Conservation (phyloP, 83 land plant genomes). For the Larix sibirica region DNA sequence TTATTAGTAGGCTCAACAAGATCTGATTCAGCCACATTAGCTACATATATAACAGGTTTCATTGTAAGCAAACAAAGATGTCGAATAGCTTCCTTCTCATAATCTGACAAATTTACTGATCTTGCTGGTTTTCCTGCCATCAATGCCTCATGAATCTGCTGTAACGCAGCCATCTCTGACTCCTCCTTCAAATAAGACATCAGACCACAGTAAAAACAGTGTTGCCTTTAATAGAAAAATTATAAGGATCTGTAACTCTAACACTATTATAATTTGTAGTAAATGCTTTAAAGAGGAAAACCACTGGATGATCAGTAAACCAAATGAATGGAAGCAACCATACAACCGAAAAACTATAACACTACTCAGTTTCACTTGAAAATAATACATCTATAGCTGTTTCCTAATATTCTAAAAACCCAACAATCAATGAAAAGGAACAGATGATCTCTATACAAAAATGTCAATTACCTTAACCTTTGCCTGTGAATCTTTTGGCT, state of each 20-base stretch:
- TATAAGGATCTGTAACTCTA: neutral
- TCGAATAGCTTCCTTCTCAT: slow-evolving; percentile 77
- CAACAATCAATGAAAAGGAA: neutral
- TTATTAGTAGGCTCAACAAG: slow-evolving; percentile 77
- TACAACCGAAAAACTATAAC: neutral
- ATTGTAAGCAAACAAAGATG: slow-evolving; percentile 98
- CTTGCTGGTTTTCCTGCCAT: slow-evolving; percentile 95
- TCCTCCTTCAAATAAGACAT: slow-evolving; percentile 64
- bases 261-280: neutral
- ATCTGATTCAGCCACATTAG: slow-evolving; percentile 97
- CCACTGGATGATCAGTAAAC: neutral
- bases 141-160: slow-evolving; percentile 77
- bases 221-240: neutral
- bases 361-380: neutral
- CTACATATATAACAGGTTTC: slow-evolving; percentile 97
- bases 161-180: slow-evolving; percentile 76
- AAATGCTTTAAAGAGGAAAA: neutral
- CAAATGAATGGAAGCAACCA: neutral
- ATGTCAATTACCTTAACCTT: slow-evolving; percentile 71
- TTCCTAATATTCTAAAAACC: neutral
- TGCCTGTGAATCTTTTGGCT: slow-evolving; percentile 84
- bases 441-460: neutral
- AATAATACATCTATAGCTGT: neutral
- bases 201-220: neutral
- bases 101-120: slow-evolving; percentile 74